Evolutionary conservation across 2,329 filamentous ascomycete species (phyloP).

Genomic region (Xylariaceae sp.): DNA sequence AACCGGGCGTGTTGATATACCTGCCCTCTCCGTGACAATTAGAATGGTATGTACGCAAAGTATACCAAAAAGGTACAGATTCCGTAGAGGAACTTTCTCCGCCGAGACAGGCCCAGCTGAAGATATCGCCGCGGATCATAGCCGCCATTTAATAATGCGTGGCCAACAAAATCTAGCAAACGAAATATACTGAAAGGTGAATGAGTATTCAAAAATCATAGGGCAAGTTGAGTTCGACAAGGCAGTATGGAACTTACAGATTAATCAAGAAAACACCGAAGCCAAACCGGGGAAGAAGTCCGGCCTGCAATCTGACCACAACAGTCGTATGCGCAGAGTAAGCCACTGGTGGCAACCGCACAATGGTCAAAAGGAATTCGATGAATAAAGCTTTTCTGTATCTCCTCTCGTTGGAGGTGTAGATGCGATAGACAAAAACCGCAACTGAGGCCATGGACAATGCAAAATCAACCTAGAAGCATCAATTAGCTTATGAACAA

Average conservation of each 20-base stretch:
- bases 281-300: constrained; percentile 26
- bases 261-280: constrained; percentile 31
- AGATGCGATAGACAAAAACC: constrained; percentile 25
- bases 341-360: constrained; percentile 29
- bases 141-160: constrained; percentile 28
- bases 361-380: constrained; percentile 27
- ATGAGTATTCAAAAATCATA: constrained; percentile 2
- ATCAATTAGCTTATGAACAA: constrained; percentile 5
- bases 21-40: too few relatives aligned
- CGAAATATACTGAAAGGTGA: constrained; percentile 24
- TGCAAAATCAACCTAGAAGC: constrained; percentile 28
- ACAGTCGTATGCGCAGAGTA: constrained; percentile 28
- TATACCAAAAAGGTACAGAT: constrained; percentile 29
- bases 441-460: constrained; percentile 25
- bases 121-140: constrained; percentile 30
- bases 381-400: constrained; percentile 26
- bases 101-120: constrained; percentile 20
- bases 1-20: too few relatives aligned
- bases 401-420: constrained; percentile 24
- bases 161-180: constrained; percentile 27
- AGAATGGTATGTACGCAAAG: constrained; percentile 32
- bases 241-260: constrained; percentile 21
- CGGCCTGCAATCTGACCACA: constrained; percentile 16
- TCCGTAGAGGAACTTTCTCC: constrained; percentile 25
- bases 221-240: background rate